A percentile compares a stretch with the other conserved stretches of the same genome.
These are phyloP conservation scores for Xylariales sp. DNA, from an alignment of 2,329 filamentous ascomycete species.

Conservation along the genomic window DNA sequence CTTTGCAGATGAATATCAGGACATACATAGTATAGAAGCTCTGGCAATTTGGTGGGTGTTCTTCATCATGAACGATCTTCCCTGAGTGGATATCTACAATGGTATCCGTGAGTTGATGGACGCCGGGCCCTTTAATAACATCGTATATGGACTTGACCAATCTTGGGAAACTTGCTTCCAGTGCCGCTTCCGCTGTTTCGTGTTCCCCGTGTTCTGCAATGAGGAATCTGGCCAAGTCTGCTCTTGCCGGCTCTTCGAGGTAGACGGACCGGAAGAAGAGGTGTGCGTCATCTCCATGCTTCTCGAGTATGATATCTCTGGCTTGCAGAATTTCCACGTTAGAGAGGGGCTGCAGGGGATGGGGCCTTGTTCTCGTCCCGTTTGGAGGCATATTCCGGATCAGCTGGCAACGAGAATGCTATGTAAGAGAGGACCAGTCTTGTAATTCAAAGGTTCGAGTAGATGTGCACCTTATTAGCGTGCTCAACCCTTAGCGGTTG, in stretches of 20 bases:
- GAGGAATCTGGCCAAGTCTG: background rate
- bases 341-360: background rate
- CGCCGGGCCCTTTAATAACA: constrained; percentile 26
- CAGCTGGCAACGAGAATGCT: too few species aligned
- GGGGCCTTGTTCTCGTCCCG: background rate
- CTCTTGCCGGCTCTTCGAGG: background rate
- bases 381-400: background rate
- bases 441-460: too few species aligned
- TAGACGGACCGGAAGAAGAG: background rate
- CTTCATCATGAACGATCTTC: constrained; percentile 22
- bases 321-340: background rate
- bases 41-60: constrained; percentile 26
- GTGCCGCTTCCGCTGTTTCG: constrained; percentile 11
- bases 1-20: background rate
- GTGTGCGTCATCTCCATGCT: background rate
- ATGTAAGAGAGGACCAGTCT: too few species aligned
- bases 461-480: too few species aligned
- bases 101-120: constrained; percentile 29
- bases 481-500: too few species aligned
- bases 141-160: constrained; percentile 43
- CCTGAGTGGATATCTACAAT: constrained; percentile 33
- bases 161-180: constrained; percentile 27
- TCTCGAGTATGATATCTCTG: background rate
- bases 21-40: constrained; percentile 32
- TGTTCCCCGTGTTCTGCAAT: background rate